Percentiles rank a stretch among this genome's conserved stretches.
Conservation (phyloP, 164 flowering plant genomes). For the Echeveria elegans region DNA sequence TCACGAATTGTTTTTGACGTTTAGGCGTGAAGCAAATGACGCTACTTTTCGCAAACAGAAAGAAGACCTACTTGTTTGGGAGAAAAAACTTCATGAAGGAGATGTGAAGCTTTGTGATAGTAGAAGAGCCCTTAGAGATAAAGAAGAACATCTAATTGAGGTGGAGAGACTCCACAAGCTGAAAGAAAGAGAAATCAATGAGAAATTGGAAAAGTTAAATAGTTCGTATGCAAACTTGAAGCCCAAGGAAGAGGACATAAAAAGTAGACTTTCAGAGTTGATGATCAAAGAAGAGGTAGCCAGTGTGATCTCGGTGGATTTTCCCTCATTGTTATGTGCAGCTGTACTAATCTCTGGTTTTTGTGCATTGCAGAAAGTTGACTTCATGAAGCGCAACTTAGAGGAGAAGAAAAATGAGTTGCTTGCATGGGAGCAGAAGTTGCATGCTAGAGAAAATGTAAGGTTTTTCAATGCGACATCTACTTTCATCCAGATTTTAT, state of each 20-base stretch:
- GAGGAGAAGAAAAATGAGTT: conserved; percentile 53
- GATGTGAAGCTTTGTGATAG: conserved; percentile 58
- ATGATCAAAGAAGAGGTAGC: conserved; percentile 53
- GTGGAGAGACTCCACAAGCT: conserved; percentile 34
- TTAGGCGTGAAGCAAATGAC: conserved; percentile 69
- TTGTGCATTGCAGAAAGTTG: conserved; percentile 50
- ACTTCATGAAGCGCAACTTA: conserved; percentile 24
- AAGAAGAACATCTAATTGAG: conserved; percentile 65
- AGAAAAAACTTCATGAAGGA: conserved; percentile 54
- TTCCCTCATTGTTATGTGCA: background rate
- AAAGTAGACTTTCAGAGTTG: conserved; percentile 32
- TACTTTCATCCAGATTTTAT: background rate
- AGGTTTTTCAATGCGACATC: conserved; percentile 16
- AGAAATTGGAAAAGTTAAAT: conserved; percentile 38
- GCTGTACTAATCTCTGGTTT: conserved; percentile 4
- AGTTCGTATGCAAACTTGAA: conserved; percentile 22
- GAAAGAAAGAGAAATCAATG: conserved; percentile 55
- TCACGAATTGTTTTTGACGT: background rate
- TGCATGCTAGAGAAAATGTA: conserved; percentile 65
- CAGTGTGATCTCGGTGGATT: conserved; percentile 8
- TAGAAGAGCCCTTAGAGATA: conserved; percentile 42
- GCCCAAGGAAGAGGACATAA: conserved; percentile 50
- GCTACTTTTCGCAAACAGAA: conserved; percentile 41
- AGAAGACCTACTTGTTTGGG: conserved; percentile 77
- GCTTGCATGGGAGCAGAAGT: conserved; percentile 47